phyloP scores from a whole-genome alignment of 345 rosid genomes.

The Salix suchowensis region DNA sequence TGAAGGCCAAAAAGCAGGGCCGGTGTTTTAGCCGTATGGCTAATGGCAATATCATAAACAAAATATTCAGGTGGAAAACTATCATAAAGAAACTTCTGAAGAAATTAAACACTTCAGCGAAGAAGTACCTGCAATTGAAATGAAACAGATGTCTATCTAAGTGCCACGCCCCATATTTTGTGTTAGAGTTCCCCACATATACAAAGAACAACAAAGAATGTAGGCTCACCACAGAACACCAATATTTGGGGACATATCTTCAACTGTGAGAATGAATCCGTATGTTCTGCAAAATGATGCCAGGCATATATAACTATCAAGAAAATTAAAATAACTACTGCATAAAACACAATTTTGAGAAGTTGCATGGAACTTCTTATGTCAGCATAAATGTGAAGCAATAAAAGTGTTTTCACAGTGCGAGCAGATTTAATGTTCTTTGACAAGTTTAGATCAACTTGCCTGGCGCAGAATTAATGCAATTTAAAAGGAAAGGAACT shows the following conservation, averaged over 20 bases:
- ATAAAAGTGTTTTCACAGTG: not conserved
- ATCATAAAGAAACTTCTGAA: constrained; percentile 85
- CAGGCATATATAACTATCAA: not conserved
- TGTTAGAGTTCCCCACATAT: not conserved
- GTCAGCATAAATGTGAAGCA: not conserved
- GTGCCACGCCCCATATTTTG: not conserved
- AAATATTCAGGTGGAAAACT: constrained; percentile 75
- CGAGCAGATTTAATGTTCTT: not conserved
- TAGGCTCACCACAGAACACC: constrained; percentile 79
- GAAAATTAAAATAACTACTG: not conserved
- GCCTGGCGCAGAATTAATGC: not conserved
- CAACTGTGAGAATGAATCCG: constrained; percentile 87
- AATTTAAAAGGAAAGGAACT: not conserved
- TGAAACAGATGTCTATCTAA: not conserved
- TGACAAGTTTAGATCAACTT: not conserved
- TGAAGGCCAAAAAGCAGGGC: constrained; percentile 88
- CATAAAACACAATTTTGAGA: not conserved
- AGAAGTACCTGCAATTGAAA: constrained; percentile 75
- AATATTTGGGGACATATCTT: constrained; percentile 91
- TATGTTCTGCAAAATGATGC: constrained; percentile 57
- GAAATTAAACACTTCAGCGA: constrained; percentile 90
- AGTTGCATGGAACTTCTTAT: not conserved
- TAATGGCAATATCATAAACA: constrained; percentile 80
- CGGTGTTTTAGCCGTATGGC: constrained; percentile 81
- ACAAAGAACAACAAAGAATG: not conserved